Evolutionary conservation across 1,139 yeast species (phyloP).

Genomic region (Magnusiomyces magnusii): DNA sequence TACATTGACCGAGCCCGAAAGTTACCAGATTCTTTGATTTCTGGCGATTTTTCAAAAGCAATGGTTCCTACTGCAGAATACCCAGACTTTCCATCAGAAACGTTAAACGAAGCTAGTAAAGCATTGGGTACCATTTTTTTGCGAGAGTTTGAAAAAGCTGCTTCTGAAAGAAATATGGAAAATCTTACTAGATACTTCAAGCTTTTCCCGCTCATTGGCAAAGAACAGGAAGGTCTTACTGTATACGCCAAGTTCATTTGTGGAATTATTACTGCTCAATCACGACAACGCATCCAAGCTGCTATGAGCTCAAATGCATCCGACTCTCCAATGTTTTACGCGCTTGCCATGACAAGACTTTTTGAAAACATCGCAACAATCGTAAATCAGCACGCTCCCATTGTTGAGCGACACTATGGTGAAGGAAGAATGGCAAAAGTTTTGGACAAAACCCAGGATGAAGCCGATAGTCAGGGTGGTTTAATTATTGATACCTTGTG

Average conservation of each 20-base stretch:
- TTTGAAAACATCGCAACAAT: slow-evolving; percentile 82
- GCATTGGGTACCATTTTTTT: slow-evolving; percentile 53
- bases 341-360: slow-evolving; percentile 62
- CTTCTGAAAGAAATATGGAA: slow-evolving; percentile 55
- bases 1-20: slow-evolving; percentile 48
- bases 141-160: slow-evolving; percentile 61
- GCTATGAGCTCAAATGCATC: slow-evolving; percentile 8
- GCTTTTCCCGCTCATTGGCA: slow-evolving; percentile 77
- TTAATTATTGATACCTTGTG: slow-evolving; percentile 79
- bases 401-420: slow-evolving; percentile 68
- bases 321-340: slow-evolving; percentile 41
- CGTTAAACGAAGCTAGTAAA: slow-evolving; percentile 51
- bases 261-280: slow-evolving; percentile 72
- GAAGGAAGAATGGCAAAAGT: slow-evolving; percentile 57
- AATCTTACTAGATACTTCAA: slow-evolving; percentile 72
- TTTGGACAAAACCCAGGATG: slow-evolving; percentile 67
- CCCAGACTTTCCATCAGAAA: slow-evolving; percentile 67
- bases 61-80: slow-evolving; percentile 88
- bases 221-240: slow-evolving; percentile 62
- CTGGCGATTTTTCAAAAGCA: slow-evolving; percentile 67
- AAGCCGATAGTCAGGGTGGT: slow-evolving; percentile 87
- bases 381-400: slow-evolving; percentile 75
- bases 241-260: slow-evolving; percentile 83
- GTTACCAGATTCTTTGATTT: slow-evolving; percentile 46
- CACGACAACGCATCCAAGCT: slow-evolving; percentile 49